Base-by-base conservation (phyloP, 2,329 filamentous ascomycete genomes). In the Fusarium sterilihyphosum region DNA sequence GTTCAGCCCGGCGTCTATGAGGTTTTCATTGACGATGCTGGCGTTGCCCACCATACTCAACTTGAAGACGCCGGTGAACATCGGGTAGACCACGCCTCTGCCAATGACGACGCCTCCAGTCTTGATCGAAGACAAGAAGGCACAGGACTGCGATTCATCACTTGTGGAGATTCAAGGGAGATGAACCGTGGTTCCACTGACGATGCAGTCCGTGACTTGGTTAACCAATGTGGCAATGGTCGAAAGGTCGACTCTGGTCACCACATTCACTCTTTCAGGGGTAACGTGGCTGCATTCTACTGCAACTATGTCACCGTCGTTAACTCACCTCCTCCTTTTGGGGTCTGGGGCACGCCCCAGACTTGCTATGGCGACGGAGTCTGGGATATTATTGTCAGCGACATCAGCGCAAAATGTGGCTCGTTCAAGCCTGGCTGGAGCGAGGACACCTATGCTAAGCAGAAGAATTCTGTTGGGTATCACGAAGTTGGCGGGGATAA, bases 181-280 rank as follows among this genome's bases (percentile, higher is more conserved):
- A 43, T 43, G 22, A 9, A 43, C 41, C 41, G 9, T 17, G 14
- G 8, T 10, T 43, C 41, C 2, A 43, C 41, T 0, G 14, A 16
- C 22, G 22, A 43, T 7, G 41, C 41, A n/a, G 41, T 43, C 41
- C 22, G 9, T 16, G 41, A 43, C 22, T 43, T 43, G 14, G 41
- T n/a, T 1, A 43, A 43, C 6, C 41, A 43, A 16, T n/a, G 41
- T 43, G 41, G 41, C 22, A 14, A 11, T n/a, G 41, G 41, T 10
- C 41, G 8, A 0, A 0, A n/a, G 13, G 22, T 43, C 14, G 1
- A 43, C 1, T 43, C 41, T 2, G 14, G 41, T 5, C 22, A 43
- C 41, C 41, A 43, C 8, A 43, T 43, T 14, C n/a, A 43, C 14
- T 43, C 41, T 10, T 22, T 43, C 41, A 43, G 41, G 22, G 41